Evolutionary conservation across 2,329 filamentous ascomycete genomes (phyloP).

Genomic region (Aspergillus quadrilineatus): DNA sequence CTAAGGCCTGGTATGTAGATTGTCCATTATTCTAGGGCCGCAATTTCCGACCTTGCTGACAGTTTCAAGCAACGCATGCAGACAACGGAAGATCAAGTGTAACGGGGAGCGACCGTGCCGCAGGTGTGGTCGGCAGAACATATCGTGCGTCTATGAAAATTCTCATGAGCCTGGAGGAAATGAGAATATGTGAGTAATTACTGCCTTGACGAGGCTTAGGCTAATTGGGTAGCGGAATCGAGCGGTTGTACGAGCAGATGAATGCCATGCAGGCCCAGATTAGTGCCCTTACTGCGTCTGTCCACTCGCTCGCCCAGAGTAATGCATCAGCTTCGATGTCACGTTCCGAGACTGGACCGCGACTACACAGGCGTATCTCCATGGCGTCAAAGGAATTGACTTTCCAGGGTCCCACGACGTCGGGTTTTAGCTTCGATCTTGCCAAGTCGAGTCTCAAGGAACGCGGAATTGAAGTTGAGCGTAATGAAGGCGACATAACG

Average conservation of each 20-base stretch:
- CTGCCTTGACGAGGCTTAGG: not conserved
- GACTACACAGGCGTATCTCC: slow-evolving; percentile 21
- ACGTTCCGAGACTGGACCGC: not conserved
- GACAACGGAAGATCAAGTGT: slow-evolving; percentile 65
- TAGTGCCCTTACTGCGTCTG: slow-evolving; percentile 67
- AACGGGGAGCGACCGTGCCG: slow-evolving; percentile 63
- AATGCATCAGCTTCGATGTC: not conserved
- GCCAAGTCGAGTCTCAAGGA: slow-evolving; percentile 81
- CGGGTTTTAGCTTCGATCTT: slow-evolving; percentile 77
- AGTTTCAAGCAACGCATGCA: slow-evolving; percentile 57
- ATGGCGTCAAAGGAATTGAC: slow-evolving; percentile 51
- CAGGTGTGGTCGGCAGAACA: slow-evolving; percentile 51
- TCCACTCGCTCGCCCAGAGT: slow-evolving; percentile 62
- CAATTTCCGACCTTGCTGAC: not conserved
- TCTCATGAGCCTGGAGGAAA: slow-evolving; percentile 57
- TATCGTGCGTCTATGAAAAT: slow-evolving; percentile 47
- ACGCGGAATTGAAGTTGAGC: slow-evolving; percentile 71
- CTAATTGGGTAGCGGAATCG: slow-evolving; percentile 15
- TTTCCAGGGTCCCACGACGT: slow-evolving; percentile 85
- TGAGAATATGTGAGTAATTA: slow-evolving; percentile 5
- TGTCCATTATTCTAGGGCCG: not conserved
- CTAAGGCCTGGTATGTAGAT: slow-evolving; percentile 57
- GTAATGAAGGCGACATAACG: slow-evolving; percentile 58
- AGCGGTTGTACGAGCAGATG: slow-evolving; percentile 32
- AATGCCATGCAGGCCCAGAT: slow-evolving; percentile 64